Conservation (phyloP, 768 basidiomycete genomes). For the Amanita molliuscula region DNA sequence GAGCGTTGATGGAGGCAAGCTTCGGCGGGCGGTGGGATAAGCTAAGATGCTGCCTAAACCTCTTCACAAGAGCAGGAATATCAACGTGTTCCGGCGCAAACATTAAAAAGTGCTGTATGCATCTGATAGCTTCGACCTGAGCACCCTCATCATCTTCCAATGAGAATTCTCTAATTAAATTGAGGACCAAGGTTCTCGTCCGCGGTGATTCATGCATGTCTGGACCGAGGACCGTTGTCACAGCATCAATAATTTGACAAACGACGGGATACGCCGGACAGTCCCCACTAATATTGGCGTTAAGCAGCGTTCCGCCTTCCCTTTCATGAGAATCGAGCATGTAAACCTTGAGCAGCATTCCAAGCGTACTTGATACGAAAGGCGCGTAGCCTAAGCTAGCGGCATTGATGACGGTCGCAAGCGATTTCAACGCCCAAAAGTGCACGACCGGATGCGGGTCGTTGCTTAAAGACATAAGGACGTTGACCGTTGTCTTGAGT, state of each 20-base stretch:
- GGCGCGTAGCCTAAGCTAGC: constrained; percentile 89
- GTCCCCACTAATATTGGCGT: constrained; percentile 83
- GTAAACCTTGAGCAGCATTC: constrained; percentile 86
- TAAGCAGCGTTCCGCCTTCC: constrained; percentile 77
- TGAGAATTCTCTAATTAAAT: constrained; percentile 79
- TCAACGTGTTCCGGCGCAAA: constrained; percentile 83
- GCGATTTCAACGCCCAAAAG: constrained; percentile 82
- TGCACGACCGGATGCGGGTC: constrained; percentile 97
- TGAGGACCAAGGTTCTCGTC: constrained; percentile 72
- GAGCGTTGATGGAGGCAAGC: constrained; percentile 87
- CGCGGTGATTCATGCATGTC: constrained; percentile 84
- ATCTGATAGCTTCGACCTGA: constrained; percentile 89
- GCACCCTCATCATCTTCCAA: constrained; percentile 82
- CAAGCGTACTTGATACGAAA: constrained; percentile 80
- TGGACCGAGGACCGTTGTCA: constrained; percentile 90
- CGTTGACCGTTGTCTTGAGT: constrained; percentile 90
- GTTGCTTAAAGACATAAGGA: constrained; percentile 88
- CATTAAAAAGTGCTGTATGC: constrained; percentile 95
- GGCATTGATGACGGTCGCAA: constrained; percentile 81
- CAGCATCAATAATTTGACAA: constrained; percentile 86
- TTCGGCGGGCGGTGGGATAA: constrained; percentile 81
- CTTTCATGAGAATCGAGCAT: constrained; percentile 84
- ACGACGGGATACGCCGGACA: constrained; percentile 86
- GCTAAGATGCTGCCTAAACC: constrained; percentile 69
- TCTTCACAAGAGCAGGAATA: constrained; percentile 68